Evolutionary conservation across 345 rosid species (phyloP), one percentile per base, ranked within the genome.

Genomic region (Ceriops decandra): DNA sequence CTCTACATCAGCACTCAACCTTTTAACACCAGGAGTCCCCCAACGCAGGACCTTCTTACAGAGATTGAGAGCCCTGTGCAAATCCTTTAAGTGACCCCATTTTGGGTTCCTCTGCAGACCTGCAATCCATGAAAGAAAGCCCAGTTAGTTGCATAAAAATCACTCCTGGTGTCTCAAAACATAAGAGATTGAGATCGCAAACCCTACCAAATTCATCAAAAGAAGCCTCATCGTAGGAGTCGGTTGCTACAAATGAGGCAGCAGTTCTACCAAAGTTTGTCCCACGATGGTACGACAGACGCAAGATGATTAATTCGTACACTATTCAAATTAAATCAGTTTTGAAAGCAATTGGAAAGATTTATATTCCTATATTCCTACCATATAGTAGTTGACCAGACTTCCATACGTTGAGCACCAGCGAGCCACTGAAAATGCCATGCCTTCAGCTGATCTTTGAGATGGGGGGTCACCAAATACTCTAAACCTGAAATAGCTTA

Each of bases 171-270:
- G 32, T 26, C 30, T 16, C 27, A 3, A 17, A 46, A 16, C 26
- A 68, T 53, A 33, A 36, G 16, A n/a, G 42, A 46, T 6, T 13
- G 54, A 20, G 21, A 38, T 63, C 17, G 68, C 16, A 60, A 30
- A 35, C 1, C 74, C 3, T 57, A 88, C 98, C 99, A 58, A 5
- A 92, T 83, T 95, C 99, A 71, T 95, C 99, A 54, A 95, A 86
- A 51, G 99, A 98, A 68, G 92, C 97, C 79, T 95, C 99, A 20
- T 92, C 98, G 30, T 92, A 95, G 84, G 90, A 95, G 28, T 97
- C 85, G 54, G 99, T 86, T 7, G 97, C 81, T 22, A 89, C 87
- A 42, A 90, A 95, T 33, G 86, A 82, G 15, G 98, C 85, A 35
- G 84, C 78, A 49, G 98, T 95, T 80, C 99, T 80, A 19, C 87